Conservation (phyloP, 768 basidiomycete species). For the Mycena venus region DNA sequence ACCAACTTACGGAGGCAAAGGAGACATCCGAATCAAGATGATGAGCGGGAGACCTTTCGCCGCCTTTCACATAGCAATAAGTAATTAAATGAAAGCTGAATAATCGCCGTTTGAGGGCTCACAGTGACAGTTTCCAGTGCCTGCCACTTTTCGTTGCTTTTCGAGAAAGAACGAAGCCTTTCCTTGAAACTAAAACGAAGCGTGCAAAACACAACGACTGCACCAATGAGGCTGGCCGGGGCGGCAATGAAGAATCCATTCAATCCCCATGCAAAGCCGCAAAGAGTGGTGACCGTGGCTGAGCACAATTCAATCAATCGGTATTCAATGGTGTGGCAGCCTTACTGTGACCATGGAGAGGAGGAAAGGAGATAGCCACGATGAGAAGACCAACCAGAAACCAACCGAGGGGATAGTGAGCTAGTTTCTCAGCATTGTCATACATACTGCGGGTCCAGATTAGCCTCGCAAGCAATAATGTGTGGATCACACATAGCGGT, state of each 20-base stretch:
- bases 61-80: conserved; percentile 54
- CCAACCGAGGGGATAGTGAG: conserved; percentile 73
- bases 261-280: conserved; percentile 89
- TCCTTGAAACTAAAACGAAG: conserved; percentile 71
- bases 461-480: not conserved
- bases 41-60: conserved; percentile 87
- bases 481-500: not conserved
- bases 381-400: conserved; percentile 57
- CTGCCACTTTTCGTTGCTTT: conserved; percentile 79
- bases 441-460: conserved; percentile 55
- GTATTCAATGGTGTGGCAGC: not conserved
- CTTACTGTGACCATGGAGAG: conserved; percentile 70
- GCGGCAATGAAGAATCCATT: conserved; percentile 79
- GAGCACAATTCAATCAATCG: not conserved
- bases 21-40: conserved; percentile 83
- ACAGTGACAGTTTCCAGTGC: conserved; percentile 84
- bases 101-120: conserved; percentile 40
- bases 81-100: conserved; percentile 2
- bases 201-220: conserved; percentile 70
- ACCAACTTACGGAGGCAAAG: conserved; percentile 72
- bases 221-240: conserved; percentile 71
- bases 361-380: conserved; percentile 70
- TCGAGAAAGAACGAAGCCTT: conserved; percentile 71
- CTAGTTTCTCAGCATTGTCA: conserved; percentile 74
- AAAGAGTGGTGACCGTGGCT: conserved; percentile 72